A percentile compares a stretch with the other conserved stretches of the same genome.
Evolutionary conservation across 768 basidiomycete genomes (phyloP).

Genomic region (Macrolepiota albuminosa): DNA sequence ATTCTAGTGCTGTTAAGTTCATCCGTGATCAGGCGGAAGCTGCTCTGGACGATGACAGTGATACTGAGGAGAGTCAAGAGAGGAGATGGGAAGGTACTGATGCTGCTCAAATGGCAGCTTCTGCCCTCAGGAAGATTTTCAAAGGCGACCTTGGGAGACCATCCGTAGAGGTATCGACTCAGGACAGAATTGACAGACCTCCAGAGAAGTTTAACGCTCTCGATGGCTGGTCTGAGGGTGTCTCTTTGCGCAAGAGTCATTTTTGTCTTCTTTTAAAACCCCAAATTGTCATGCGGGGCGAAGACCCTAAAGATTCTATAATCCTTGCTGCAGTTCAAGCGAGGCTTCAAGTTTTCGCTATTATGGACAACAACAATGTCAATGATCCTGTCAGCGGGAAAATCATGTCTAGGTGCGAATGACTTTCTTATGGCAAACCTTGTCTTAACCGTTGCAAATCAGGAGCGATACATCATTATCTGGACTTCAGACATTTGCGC

Average conservation of each 20-base stretch:
- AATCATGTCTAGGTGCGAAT: constrained; percentile 76
- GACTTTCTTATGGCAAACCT: neutral
- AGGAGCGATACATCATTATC: constrained; percentile 78
- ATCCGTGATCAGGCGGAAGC: constrained; percentile 77
- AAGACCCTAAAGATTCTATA: constrained; percentile 46
- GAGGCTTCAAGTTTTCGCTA: constrained; percentile 70
- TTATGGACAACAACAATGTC: constrained; percentile 73
- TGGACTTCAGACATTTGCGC: constrained; percentile 87
- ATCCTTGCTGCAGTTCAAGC: constrained; percentile 79
- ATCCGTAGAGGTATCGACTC: constrained; percentile 33
- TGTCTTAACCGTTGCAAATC: constrained; percentile 1
- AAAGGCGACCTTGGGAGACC: constrained; percentile 47
- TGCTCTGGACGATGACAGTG: constrained; percentile 24
- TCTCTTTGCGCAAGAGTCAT: constrained; percentile 64
- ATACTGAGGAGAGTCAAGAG: constrained; percentile 20
- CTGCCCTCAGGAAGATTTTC: constrained; percentile 61
- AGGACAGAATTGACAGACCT: constrained; percentile 19
- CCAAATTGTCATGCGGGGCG: constrained; percentile 76
- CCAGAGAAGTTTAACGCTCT: constrained; percentile 49
- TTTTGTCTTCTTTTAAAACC: constrained; percentile 88
- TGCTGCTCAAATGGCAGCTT: constrained; percentile 63
- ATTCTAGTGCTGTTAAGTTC: constrained; percentile 71
- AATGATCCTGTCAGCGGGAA: constrained; percentile 84
- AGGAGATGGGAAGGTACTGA: constrained; percentile 29
- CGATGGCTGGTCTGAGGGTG: constrained; percentile 68